Evolutionary conservation across 2,329 filamentous ascomycete species (phyloP).

Genomic region (Trichothecium roseum): DNA sequence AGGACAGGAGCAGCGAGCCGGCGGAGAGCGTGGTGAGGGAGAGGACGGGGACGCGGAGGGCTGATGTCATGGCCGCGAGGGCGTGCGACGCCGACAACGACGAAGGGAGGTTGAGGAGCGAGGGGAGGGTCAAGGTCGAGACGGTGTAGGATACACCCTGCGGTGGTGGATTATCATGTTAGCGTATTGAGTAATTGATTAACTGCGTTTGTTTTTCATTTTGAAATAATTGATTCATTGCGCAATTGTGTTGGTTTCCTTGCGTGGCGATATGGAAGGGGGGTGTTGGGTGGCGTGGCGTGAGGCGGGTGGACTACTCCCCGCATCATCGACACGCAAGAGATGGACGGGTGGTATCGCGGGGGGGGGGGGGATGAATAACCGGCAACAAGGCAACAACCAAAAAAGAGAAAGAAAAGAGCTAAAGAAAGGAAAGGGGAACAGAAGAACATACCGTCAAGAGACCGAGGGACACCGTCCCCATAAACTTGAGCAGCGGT

Average conservation of each 20-base stretch:
- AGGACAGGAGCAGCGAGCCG: constrained; percentile 67
- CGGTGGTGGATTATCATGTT: not conserved
- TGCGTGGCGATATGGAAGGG: no score
- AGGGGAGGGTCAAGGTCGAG: constrained; percentile 65
- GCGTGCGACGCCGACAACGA: constrained; percentile 60
- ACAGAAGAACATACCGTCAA: constrained; percentile 65
- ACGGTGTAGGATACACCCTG: constrained; percentile 86
- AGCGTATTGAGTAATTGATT: no score
- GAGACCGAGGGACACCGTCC: constrained; percentile 78
- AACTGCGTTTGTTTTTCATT: no score
- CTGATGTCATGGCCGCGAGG: constrained; percentile 55
- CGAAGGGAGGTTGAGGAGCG: constrained; percentile 70
- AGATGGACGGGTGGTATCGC: no score
- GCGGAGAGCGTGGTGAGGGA: constrained; percentile 59
- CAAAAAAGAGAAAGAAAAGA: not conserved
- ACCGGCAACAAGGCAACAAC: no score
- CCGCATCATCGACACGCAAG: no score
- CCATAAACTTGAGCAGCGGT: constrained; percentile 81
- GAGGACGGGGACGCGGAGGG: constrained; percentile 55
- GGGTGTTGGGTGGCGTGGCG: no score
- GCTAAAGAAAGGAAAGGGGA: not conserved
- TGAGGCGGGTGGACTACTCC: no score
- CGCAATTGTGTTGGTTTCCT: no score
- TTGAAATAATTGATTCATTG: no score
- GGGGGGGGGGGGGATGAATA: no score